Percentiles rank a stretch among this genome's conserved stretches.
Conservation (phyloP, 139 green algal genomes). For the Micractinium sp. region DNA sequence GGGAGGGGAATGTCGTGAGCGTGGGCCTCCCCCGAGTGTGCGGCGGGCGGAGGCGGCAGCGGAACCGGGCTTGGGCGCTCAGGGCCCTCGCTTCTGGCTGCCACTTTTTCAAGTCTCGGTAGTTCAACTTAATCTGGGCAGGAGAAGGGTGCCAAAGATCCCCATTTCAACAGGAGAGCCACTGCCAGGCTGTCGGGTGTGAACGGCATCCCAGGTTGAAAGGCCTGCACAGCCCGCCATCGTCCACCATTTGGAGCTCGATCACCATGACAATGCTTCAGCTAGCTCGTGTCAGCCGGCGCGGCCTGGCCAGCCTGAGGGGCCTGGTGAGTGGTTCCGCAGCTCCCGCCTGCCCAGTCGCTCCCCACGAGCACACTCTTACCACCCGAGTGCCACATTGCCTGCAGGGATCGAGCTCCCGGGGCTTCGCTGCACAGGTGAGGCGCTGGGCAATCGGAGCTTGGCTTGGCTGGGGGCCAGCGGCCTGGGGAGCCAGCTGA, state of each 20-base stretch:
- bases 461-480: background rate
- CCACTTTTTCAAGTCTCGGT: too few relatives aligned
- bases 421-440: constrained; percentile 41
- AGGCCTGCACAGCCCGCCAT: too few relatives aligned
- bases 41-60: too few relatives aligned
- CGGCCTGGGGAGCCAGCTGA: background rate
- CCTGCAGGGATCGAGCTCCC: constrained; percentile 30
- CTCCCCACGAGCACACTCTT: background rate
- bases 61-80: too few relatives aligned
- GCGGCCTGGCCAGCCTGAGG: background rate
- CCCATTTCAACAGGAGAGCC: too few relatives aligned
- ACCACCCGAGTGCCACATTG: background rate
- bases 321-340: background rate
- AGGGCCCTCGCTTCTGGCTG: too few relatives aligned
- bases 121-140: too few relatives aligned
- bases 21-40: too few relatives aligned
- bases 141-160: too few relatives aligned
- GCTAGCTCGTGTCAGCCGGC: background rate
- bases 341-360: background rate
- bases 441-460: background rate
- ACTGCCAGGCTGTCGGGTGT: too few relatives aligned
- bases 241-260: background rate
- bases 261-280: background rate
- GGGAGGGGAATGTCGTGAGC: too few relatives aligned
- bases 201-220: too few relatives aligned